These are phyloP conservation scores for Aspergillus flavus DNA, from an alignment of 2,329 filamentous ascomycete species.

Conservation along the genomic window DNA sequence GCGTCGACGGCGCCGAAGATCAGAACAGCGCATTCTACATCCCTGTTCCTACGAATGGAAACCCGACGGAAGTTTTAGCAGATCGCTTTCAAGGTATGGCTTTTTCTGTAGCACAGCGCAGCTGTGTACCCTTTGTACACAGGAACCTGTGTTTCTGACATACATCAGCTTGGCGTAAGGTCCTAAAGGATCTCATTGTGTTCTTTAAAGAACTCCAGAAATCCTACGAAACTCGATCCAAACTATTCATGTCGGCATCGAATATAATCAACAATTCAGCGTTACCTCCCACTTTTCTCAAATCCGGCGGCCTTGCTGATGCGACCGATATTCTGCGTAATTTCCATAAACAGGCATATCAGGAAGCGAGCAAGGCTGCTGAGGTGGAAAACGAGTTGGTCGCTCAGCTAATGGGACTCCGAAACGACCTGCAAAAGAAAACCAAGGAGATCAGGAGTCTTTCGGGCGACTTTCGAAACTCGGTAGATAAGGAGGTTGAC, in stretches of 20 bases:
- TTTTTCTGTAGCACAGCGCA: background rate
- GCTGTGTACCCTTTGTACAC: background rate
- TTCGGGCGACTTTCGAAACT: slow-evolving; percentile 94
- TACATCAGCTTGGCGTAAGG: slow-evolving; percentile 80
- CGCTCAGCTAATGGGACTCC: slow-evolving; percentile 77
- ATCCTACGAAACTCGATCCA: slow-evolving; percentile 83
- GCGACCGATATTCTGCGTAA: slow-evolving; percentile 77
- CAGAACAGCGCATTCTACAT: slow-evolving; percentile 84
- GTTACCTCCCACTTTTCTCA: slow-evolving; percentile 74
- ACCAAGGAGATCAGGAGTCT: slow-evolving; percentile 97
- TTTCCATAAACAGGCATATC: slow-evolving; percentile 78
- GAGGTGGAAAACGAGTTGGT: slow-evolving; percentile 94
- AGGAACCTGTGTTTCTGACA: slow-evolving; percentile 17
- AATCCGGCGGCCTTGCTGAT: slow-evolving; percentile 82
- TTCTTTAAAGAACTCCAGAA: slow-evolving; percentile 92
- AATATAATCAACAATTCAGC: slow-evolving; percentile 81
- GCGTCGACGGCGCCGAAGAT: slow-evolving; percentile 56
- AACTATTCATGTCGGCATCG: slow-evolving; percentile 78
- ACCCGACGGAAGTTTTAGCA: slow-evolving; percentile 83
- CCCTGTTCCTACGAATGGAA: slow-evolving; percentile 83
- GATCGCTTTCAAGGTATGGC: slow-evolving; percentile 81
- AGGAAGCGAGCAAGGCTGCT: slow-evolving; percentile 82
- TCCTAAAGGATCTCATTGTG: slow-evolving; percentile 89
- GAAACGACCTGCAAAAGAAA: slow-evolving; percentile 89
- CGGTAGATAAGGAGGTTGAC: slow-evolving; percentile 93